phyloP scores from a whole-genome alignment of 331 rosid genomes.

The Prunus yedoensis region DNA sequence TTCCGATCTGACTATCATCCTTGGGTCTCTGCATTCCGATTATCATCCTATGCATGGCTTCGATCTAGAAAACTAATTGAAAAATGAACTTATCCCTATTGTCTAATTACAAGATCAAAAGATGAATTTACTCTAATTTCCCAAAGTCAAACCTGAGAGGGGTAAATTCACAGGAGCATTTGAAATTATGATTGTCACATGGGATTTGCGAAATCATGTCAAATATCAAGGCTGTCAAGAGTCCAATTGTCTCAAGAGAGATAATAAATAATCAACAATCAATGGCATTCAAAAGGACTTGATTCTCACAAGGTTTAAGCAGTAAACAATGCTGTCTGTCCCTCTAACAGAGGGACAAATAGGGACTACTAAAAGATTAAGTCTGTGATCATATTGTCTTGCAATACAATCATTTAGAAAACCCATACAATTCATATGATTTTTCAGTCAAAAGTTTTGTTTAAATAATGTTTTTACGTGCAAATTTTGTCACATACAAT shows the following conservation, averaged over 20 bases:
- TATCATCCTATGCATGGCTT: too few species aligned
- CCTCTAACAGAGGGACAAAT: not conserved
- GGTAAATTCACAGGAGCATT: too few species aligned
- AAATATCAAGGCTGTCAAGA: slow-evolving; percentile 2
- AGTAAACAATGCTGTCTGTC: not conserved
- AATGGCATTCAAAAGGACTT: not conserved
- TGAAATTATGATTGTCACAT: not conserved
- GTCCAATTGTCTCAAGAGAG: not conserved
- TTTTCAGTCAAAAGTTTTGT: not conserved
- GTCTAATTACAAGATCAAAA: not conserved
- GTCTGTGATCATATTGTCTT: not conserved
- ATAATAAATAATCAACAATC: not conserved
- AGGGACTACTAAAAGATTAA: not conserved
- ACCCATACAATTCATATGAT: not conserved
- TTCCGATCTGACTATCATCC: too few species aligned
- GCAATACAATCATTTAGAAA: not conserved
- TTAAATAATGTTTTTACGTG: too few species aligned
- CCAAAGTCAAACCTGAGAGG: not conserved
- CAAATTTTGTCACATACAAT: too few species aligned
- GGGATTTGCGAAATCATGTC: not conserved
- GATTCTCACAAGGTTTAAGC: not conserved
- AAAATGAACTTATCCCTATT: too few species aligned
- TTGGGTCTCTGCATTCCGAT: too few species aligned
- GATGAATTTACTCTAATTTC: not conserved
- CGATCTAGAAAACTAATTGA: too few species aligned